Evolutionary conservation across 202 grass and related monocot species (phyloP).

Genomic region (Eragrostis tef): DNA sequence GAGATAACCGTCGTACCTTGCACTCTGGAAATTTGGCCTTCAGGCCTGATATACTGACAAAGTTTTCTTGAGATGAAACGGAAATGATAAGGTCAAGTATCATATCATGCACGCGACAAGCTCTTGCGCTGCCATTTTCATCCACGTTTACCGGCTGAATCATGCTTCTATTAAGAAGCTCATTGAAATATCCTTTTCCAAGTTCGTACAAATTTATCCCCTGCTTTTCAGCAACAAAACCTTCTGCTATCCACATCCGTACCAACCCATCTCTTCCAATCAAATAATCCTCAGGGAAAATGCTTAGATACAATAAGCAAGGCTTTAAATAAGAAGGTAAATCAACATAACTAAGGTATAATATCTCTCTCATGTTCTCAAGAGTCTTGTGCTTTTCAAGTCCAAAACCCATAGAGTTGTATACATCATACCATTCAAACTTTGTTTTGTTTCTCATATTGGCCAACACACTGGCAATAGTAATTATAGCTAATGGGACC

Average conservation of each 20-base stretch:
- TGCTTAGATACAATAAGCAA: too few species aligned
- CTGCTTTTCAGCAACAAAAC: neutral
- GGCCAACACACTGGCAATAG: constrained; percentile 3
- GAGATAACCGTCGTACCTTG: neutral
- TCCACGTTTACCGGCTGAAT: neutral
- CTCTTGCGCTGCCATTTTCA: accelerated
- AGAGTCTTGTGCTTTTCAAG: neutral
- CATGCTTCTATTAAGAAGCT: constrained; percentile 32
- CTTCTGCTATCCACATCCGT: neutral
- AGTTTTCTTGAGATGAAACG: neutral
- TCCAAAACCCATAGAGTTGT: neutral
- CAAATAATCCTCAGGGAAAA: neutral
- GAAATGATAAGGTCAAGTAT: constrained; percentile 22
- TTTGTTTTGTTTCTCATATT: neutral
- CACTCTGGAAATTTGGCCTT: neutral
- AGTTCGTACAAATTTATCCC: neutral
- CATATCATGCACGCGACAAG: neutral
- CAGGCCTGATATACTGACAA: neutral
- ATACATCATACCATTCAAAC: neutral
- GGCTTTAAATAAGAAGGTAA: too few species aligned
- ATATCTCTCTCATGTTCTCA: too few species aligned
- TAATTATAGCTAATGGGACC: constrained; percentile 24
- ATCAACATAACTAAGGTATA: too few species aligned
- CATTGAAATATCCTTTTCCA: neutral
- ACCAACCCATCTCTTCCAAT: neutral